phyloP scores from a whole-genome alignment of 352 stramenopile genomes.

The Pythium periplocum region DNA sequence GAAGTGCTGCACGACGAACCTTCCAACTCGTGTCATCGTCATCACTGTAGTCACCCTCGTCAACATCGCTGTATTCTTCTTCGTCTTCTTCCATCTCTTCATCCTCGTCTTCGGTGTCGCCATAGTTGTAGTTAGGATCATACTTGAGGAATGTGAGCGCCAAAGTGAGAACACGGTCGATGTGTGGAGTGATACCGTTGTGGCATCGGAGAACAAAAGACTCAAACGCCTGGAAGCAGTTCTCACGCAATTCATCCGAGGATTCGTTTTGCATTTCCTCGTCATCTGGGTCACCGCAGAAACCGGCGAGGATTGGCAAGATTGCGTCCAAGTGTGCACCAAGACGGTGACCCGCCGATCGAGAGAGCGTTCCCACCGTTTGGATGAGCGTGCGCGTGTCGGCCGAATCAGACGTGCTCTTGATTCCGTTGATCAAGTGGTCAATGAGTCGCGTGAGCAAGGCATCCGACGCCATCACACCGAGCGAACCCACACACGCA shows the following conservation, averaged over 20 bases:
- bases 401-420: conserved; percentile 50
- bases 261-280: conserved; percentile 91
- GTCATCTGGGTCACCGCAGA: conserved; percentile 91
- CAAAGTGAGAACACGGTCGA: conserved; percentile 89
- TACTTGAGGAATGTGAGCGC: conserved; percentile 94
- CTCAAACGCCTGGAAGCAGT: conserved; percentile 98
- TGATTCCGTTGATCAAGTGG: conserved; percentile 89
- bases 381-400: conserved; percentile 94
- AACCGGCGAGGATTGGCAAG: conserved; percentile 94
- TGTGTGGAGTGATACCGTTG: conserved; percentile 93
- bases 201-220: conserved; percentile 96
- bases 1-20: conserved; percentile 89
- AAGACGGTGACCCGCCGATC: conserved; percentile 94
- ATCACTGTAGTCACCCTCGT: conserved; percentile 89
- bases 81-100: conserved; percentile 83
- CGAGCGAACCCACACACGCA: conserved; percentile 92
- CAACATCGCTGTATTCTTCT: conserved; percentile 72
- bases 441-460: conserved; percentile 93
- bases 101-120: conserved; percentile 89
- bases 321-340: conserved; percentile 94
- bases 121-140: conserved; percentile 99
- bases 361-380: conserved; percentile 96
- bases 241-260: conserved; percentile 95
- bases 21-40: conserved; percentile 98
- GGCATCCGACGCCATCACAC: conserved; percentile 92